phyloP scores from a whole-genome alignment of 805 yeast species.

The Yarrowia deformans region DNA sequence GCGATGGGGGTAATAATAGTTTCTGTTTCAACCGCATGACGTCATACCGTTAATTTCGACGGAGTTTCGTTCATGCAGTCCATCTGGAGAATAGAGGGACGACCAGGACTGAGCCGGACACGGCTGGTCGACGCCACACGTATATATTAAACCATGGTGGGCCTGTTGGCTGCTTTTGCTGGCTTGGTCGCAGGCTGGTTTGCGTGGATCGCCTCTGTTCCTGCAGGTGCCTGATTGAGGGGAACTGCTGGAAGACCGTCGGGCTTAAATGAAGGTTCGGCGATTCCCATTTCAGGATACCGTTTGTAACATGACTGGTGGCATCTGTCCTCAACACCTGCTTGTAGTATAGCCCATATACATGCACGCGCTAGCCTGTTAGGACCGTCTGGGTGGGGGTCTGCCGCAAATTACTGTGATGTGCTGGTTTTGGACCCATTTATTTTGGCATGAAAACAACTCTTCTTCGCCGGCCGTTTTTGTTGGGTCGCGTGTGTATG shows the following conservation, averaged over 20 bases:
- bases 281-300: slow-evolving; percentile 12
- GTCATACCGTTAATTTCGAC: slow-evolving; percentile 6
- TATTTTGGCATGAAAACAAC: neutral
- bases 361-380: neutral
- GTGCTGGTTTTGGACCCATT: neutral
- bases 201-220: slow-evolving; percentile 18
- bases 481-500: neutral
- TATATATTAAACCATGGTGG: neutral
- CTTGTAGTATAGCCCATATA: neutral
- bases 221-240: slow-evolving; percentile 36
- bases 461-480: neutral
- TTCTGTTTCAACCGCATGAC: slow-evolving; percentile 17
- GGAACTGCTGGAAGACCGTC: slow-evolving; percentile 3
- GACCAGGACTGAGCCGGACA: too few relatives aligned
- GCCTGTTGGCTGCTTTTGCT: neutral
- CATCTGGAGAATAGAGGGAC: too few relatives aligned
- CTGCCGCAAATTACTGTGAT: neutral
- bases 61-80: too few relatives aligned
- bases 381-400: neutral
- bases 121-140: neutral
- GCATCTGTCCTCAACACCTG: neutral
- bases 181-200: neutral
- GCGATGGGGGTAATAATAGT: neutral
- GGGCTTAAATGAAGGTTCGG: neutral
- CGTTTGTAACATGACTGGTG: slow-evolving; percentile 18